Base-by-base conservation (phyloP, 495 filamentous ascomycete species). In the Corynascus novoguineensis region DNA sequence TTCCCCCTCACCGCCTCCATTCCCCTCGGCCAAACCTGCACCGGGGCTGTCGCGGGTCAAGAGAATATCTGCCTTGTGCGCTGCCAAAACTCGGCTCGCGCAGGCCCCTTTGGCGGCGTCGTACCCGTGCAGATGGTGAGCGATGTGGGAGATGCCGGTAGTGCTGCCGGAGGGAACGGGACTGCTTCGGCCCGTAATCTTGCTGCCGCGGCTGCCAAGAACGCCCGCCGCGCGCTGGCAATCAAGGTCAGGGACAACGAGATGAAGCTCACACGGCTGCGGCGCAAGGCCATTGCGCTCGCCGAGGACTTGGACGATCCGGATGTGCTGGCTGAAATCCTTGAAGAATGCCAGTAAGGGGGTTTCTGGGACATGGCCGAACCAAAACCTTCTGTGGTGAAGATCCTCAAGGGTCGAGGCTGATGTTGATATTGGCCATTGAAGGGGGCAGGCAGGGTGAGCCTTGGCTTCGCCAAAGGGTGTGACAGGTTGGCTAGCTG, bases 21-120 rank as follows among this genome's bases (percentile, higher is more conserved):
- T 50, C 77, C 79, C 3, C 72, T 68, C 22, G 63, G 65, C 47
- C 75, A 78, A 66, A 57, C 63, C 9, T 82, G 79, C 66, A 79
- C 74, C 41, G 79, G 79, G 35, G 77, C 75, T 15, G 76, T 77
- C 5, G 79, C 78, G 1, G 78, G 76, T 14, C 73, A 78, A 64
- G 65, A 70, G 24, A 76, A 77, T 52, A 69, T 76, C 49, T 82
- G 79, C 61, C 66, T 82, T 28, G 79, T 81, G 11, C 71, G 77
- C 7, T 78, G 78, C 71, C 64, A 76, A 61, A 82, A 82, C 56
- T 63, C 56, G 0, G 74, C 75, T 1, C 64, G 71, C n/a, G 75
- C 77, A 21, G 78, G 78, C 0, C 78, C 76, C 4, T 82, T 82
- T 49, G 79, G 79, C 12, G 79, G 79, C 22, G 77, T 78, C 35